Conservation (phyloP, 2,329 filamentous ascomycete genomes). For the Setomelanomma holmii region DNA sequence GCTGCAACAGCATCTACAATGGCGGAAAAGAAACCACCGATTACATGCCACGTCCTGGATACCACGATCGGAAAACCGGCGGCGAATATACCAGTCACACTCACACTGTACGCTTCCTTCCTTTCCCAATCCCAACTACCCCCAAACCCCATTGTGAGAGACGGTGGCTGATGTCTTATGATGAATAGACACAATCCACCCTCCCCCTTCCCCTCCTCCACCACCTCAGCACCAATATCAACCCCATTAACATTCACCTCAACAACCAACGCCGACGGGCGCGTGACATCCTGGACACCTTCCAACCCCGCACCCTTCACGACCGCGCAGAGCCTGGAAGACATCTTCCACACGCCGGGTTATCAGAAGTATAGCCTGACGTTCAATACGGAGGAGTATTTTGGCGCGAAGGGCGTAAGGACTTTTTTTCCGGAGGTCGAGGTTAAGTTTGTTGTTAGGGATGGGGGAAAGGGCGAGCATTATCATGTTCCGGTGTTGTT, state of each 20-base stretch:
- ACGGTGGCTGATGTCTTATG: background rate
- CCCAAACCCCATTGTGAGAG: background rate
- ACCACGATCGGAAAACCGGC: conserved; percentile 77
- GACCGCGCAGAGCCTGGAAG: conserved; percentile 49
- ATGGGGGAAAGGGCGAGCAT: conserved; percentile 61
- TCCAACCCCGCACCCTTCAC: conserved; percentile 54
- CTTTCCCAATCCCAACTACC: background rate
- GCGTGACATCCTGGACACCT: conserved; percentile 73
- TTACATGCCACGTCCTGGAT: conserved; percentile 88
- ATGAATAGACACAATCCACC: conserved; percentile 17
- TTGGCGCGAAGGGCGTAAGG: conserved; percentile 62
- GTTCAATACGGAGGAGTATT: conserved; percentile 78
- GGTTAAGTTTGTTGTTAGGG: conserved; percentile 60
- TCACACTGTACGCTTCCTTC: conserved; percentile 53
- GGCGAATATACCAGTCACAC: conserved; percentile 69
- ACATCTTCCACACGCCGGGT: conserved; percentile 41
- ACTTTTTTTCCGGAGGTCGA: conserved; percentile 66
- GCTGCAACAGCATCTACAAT: conserved; percentile 18
- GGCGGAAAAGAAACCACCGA: conserved; percentile 57
- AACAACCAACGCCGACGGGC: conserved; percentile 78
- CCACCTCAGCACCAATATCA: conserved; percentile 19
- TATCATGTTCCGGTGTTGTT: conserved; percentile 82
- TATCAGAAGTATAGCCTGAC: conserved; percentile 70
- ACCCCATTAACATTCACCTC: conserved; percentile 63
- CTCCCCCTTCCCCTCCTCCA: conserved; percentile 49